These are phyloP conservation scores for Capronia epimyces DNA, from an alignment of 2,329 filamentous ascomycete genomes.

Conservation along the genomic window DNA sequence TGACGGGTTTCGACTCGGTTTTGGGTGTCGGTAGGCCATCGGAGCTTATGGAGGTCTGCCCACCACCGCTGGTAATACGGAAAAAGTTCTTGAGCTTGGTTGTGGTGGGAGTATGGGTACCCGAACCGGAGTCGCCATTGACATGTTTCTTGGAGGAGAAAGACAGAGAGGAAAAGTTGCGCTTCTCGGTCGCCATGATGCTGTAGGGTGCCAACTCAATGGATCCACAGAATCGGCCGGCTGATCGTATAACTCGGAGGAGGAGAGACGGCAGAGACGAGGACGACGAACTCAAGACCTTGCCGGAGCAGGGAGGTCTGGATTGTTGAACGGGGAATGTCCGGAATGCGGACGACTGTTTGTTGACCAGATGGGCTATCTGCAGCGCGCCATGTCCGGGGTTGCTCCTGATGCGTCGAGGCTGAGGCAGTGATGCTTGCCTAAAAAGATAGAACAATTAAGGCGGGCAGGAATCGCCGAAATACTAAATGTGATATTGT, in stretches of 20 bases:
- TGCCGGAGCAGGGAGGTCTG: not conserved
- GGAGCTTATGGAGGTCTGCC: conserved; percentile 39
- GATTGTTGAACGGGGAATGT: not conserved
- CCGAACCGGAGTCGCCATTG: conserved; percentile 35
- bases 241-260: not conserved
- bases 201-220: conserved; percentile 31
- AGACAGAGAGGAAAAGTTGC: conserved; percentile 44
- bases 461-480: not conserved
- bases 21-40: conserved; percentile 46
- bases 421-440: conserved; percentile 4
- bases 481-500: not conserved
- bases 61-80: conserved; percentile 56
- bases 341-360: conserved; percentile 7
- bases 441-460: not conserved
- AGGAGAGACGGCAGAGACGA: not conserved
- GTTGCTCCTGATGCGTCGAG: conserved; percentile 9
- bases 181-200: conserved; percentile 42
- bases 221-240: conserved; percentile 25
- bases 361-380: conserved; percentile 18
- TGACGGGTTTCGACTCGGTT: conserved; percentile 60
- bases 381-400: conserved; percentile 23
- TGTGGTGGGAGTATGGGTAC: conserved; percentile 48
- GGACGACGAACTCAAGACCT: not conserved
- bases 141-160: conserved; percentile 43
- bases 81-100: conserved; percentile 66